Conservation (phyloP, 805 yeast genomes). For the Ogataea nonfermentans region DNA sequence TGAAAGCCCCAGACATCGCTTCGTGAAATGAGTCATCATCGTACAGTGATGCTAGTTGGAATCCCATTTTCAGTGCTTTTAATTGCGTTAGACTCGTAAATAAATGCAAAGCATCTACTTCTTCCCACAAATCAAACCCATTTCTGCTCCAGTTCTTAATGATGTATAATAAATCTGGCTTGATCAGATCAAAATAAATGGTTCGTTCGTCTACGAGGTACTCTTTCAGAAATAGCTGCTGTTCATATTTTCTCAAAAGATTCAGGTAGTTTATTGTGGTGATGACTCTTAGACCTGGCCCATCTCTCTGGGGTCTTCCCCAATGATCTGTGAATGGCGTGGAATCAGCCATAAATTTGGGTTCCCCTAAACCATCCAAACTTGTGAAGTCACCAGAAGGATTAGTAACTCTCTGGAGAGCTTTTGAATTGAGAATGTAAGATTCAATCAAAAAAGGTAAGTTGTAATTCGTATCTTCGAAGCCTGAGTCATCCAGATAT, state of each 20-base stretch:
- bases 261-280: slow-evolving; percentile 58
- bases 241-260: slow-evolving; percentile 36
- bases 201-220: slow-evolving; percentile 33
- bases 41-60: slow-evolving; percentile 36
- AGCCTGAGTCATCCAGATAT: slow-evolving; percentile 43
- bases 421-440: slow-evolving; percentile 57
- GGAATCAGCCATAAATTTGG: slow-evolving; percentile 74
- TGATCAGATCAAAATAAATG: slow-evolving; percentile 52
- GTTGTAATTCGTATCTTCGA: slow-evolving; percentile 23
- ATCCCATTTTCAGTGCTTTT: slow-evolving; percentile 62
- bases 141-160: slow-evolving; percentile 55
- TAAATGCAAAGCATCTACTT: slow-evolving; percentile 68
- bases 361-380: slow-evolving; percentile 77
- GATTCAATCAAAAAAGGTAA: slow-evolving; percentile 43
- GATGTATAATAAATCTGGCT: slow-evolving; percentile 70
- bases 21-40: slow-evolving; percentile 31
- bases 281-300: slow-evolving; percentile 80
- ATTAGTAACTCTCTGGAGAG: slow-evolving; percentile 65
- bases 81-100: slow-evolving; percentile 77
- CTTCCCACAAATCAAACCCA: slow-evolving; percentile 96
- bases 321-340: slow-evolving; percentile 61
- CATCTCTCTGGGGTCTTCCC: slow-evolving; percentile 97
- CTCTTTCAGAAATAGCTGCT: slow-evolving; percentile 26
- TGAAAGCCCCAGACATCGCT: slow-evolving; percentile 33
- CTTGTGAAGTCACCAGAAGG: slow-evolving; percentile 61